phyloP scores from a whole-genome alignment of 352 stramenopile genomes.

The Phytophthora tubulina region DNA sequence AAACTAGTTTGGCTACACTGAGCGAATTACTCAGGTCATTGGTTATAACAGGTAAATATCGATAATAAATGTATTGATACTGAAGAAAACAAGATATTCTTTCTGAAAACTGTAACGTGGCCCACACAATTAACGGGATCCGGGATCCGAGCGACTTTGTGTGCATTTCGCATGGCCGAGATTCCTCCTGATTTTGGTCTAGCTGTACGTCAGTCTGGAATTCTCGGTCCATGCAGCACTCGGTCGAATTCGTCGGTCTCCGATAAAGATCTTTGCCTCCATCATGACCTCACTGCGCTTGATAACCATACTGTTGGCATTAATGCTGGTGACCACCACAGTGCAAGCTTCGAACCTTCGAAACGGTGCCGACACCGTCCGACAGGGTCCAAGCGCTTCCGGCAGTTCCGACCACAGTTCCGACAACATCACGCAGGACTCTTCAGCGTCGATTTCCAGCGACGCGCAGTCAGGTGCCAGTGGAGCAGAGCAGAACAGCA shows the following conservation, averaged over 20 bases:
- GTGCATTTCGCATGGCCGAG: slow-evolving; percentile 14
- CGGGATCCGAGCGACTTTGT: slow-evolving; percentile 8
- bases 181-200: slow-evolving; percentile 21
- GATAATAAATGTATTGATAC: neutral
- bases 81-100: neutral
- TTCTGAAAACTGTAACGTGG: slow-evolving; percentile 2
- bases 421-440: slow-evolving; percentile 25
- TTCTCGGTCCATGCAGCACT: slow-evolving; percentile 22
- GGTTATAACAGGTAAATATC: neutral
- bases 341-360: slow-evolving; percentile 24
- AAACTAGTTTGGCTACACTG: neutral
- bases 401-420: slow-evolving; percentile 3
- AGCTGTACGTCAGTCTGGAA: slow-evolving; percentile 29
- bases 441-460: slow-evolving; percentile 10
- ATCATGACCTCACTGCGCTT: slow-evolving; percentile 27
- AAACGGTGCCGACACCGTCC: neutral
- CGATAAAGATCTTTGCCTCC: neutral
- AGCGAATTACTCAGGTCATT: neutral
- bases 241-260: slow-evolving; percentile 7
- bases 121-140: slow-evolving; percentile 13
- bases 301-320: slow-evolving; percentile 5
- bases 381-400: slow-evolving; percentile 6
- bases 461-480: slow-evolving; percentile 2
- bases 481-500: slow-evolving; percentile 4
- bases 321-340: slow-evolving; percentile 6